phyloP scores from a whole-genome alignment of 1,284 basidiomycete genomes.

The Mixia osmundae region DNA sequence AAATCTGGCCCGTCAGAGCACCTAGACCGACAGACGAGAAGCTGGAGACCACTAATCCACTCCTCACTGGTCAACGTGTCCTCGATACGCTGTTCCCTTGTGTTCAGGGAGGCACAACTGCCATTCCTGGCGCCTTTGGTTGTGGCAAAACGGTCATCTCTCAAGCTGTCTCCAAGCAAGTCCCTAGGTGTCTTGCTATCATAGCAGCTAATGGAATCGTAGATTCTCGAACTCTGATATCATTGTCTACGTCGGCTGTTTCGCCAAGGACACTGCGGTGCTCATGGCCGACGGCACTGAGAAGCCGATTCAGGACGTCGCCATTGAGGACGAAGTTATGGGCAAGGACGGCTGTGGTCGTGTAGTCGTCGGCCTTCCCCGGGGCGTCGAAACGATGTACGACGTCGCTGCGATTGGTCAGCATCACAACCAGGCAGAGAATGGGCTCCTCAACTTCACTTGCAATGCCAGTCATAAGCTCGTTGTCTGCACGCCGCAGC shows the following conservation, averaged over 20 bases:
- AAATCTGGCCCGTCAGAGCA: conserved; percentile 95
- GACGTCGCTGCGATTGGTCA: no score
- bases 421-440: no score
- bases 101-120: conserved; percentile 95
- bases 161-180: conserved; percentile 88
- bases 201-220: no score
- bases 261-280: no score
- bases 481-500: no score
- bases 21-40: conserved; percentile 88
- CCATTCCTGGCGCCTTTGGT: conserved; percentile 97
- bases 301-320: conserved; percentile 40
- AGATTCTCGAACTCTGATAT: conserved; percentile 99
- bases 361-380: no score
- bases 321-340: no score
- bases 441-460: no score
- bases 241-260: conserved; percentile 97
- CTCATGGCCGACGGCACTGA: conserved; percentile 81
- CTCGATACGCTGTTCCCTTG: conserved; percentile 93
- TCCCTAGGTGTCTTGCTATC: no score
- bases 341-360: no score
- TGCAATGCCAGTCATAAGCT: no score
- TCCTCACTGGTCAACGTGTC: conserved; percentile 91
- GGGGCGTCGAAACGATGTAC: background rate
- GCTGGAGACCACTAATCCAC: conserved; percentile 71
- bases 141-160: conserved; percentile 77